Conservation (phyloP, 2,329 filamentous ascomycete genomes). For the Colletotrichum euphorbiae region DNA sequence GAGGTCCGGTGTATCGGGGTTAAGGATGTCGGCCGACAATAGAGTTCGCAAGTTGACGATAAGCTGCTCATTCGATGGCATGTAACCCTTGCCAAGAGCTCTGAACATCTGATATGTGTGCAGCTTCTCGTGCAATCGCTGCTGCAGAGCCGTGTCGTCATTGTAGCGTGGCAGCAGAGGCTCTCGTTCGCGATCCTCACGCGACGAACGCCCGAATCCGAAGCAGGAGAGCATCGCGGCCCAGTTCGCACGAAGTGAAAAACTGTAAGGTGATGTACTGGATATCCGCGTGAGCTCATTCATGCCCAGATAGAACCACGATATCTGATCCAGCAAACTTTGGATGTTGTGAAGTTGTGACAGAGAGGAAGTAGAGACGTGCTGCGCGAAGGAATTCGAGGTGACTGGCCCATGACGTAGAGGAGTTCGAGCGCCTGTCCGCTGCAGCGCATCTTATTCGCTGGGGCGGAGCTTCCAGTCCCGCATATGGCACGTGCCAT, state of each 20-base stretch:
- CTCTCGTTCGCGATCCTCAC: constrained; percentile 72
- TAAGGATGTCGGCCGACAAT: constrained; percentile 81
- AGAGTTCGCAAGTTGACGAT: constrained; percentile 84
- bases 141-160: constrained; percentile 83
- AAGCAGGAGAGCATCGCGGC: constrained; percentile 72
- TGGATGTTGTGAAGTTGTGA: constrained; percentile 16
- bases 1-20: constrained; percentile 76
- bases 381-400: constrained; percentile 2
- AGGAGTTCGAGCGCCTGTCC: not conserved
- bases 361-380: not conserved
- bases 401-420: constrained; percentile 32
- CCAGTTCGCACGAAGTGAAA: not conserved
- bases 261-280: constrained; percentile 14
- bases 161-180: constrained; percentile 86
- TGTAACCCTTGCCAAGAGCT: constrained; percentile 84
- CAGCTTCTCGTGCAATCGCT: constrained; percentile 85
- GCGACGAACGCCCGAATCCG: constrained; percentile 59
- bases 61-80: constrained; percentile 90
- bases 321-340: not conserved
- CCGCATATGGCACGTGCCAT: constrained; percentile 10
- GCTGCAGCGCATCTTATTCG: too few relatives aligned
- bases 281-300: constrained; percentile 24
- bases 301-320: not conserved
- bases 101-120: constrained; percentile 93
- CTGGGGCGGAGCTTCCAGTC: constrained; percentile 13